Evolutionary conservation across 2,329 filamentous ascomycete species (phyloP), one percentile per base, ranked within the genome.

Genomic region (Ciborinia camelliae): DNA sequence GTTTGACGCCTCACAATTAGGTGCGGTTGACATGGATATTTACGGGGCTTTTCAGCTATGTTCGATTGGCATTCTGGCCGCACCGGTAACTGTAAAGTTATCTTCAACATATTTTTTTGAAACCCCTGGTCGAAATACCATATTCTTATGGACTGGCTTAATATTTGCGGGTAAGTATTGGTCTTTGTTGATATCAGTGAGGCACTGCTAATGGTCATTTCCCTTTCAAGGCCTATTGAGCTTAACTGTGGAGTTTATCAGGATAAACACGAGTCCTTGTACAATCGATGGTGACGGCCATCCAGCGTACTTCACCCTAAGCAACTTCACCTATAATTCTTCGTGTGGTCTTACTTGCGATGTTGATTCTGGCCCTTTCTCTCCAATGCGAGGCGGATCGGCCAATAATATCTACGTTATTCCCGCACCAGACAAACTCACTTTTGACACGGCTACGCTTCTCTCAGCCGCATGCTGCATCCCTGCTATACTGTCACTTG

Each of bases 1-100:
- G 14, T 30, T 47, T 51, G 47, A 64, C 48, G 50, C 14, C 10
- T 47, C 8, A 20, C 35, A 10, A 14, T 65, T 64, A 88, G 86
- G 77, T 60, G 86, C 84, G 18, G 81, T 89, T 18, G 87, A 90
- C 70, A 84, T 90, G 82, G 87, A 90, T 69, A 78, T 90, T 4
- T 90, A 83, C 64, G 87, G 87, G 1, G 86, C 86, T 10, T 88
- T 90, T 67, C 87, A 90, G 68, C 73, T 89, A 0, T 90, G 87
- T 65, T 81, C 86, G 0, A 86, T 90, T 45, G 87, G 85, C 15
- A 86, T 89, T 20, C 70, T 90, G 4, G 84, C 85, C 1, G 87
- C 84, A 4, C 87, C 87, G 0, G 79, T 86, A 0, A 88, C 86
- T 0, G 85, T 87, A 28, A 80, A 81, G 67, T 74, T 86, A 51